Percentiles rank a stretch among this genome's conserved stretches.
These are phyloP conservation scores for Pseudonectria foliicola DNA, from an alignment of 2,329 filamentous ascomycete species.

Conservation along the genomic window DNA sequence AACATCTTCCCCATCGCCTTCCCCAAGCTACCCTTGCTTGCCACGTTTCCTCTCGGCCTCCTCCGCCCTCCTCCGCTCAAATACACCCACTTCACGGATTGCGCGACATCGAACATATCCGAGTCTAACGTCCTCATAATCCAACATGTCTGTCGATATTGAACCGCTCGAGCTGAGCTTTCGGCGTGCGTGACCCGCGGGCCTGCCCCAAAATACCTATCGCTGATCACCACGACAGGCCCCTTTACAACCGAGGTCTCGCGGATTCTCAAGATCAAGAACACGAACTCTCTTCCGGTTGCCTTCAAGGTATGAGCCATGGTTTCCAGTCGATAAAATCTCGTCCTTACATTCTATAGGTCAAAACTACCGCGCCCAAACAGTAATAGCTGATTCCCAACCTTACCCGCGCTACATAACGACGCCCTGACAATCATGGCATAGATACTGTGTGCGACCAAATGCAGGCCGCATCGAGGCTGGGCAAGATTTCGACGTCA, in stretches of 20 bases:
- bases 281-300: slow-evolving; percentile 54
- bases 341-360: slow-evolving; percentile 44
- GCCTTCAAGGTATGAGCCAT: slow-evolving; percentile 62
- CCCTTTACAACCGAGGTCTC: slow-evolving; percentile 61
- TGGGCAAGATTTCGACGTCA: slow-evolving; percentile 82
- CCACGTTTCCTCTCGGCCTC: slow-evolving; percentile 15
- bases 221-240: slow-evolving; percentile 35
- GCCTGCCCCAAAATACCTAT: slow-evolving; percentile 3
- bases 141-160: slow-evolving; percentile 88
- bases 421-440: slow-evolving; percentile 13
- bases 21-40: slow-evolving; percentile 2
- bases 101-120: slow-evolving; percentile 13
- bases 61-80: background rate
- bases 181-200: slow-evolving; percentile 59
- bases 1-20: slow-evolving; percentile 1
- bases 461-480: slow-evolving; percentile 96
- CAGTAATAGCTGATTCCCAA: slow-evolving; percentile 57
- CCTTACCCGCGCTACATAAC: slow-evolving; percentile 7
- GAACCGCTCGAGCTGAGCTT: slow-evolving; percentile 89
- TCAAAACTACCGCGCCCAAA: slow-evolving; percentile 98
- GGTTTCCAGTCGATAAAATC: slow-evolving; percentile 1
- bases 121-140: slow-evolving; percentile 2
- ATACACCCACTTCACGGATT: slow-evolving; percentile 9
- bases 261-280: slow-evolving; percentile 58
- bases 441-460: slow-evolving; percentile 91